Base-by-base conservation (phyloP, 2,329 filamentous ascomycete species). In the Huntiella decipiens region DNA sequence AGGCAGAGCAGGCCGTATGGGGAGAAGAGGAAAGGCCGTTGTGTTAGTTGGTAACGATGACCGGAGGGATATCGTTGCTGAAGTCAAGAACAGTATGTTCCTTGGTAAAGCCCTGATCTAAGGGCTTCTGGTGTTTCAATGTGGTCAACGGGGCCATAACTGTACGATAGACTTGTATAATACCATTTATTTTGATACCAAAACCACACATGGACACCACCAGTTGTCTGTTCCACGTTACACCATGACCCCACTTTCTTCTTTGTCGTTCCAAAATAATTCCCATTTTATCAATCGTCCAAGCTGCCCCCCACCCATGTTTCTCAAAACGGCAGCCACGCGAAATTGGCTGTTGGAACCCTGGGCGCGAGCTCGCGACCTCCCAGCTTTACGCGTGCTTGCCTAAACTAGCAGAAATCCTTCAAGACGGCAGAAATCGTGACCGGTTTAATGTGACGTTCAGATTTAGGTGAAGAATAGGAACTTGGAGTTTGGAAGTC, bases 1-100 rank as follows among this genome's bases (percentile, higher is more conserved):
- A 4, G 91, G 91, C 12, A 74, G 91, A 48, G 85, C 91, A 1
- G 91, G 91, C 0, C 74, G 91, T 32, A 96, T 96, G 85, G 86
- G 86, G 2, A 74, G 86, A 51, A 73, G 91, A 58, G 91, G 91
- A 12, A 72, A 87, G 47, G 91, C 86, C 15, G 78, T 96, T 52
- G 87, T 96, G 22, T 66, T 98, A 33, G 83, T 95, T 1, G 88
- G 87, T 51, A 88, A 82, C 60, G 74, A 86, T 51, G 91, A 96
- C 60, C 70, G 91, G 45, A 82, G 81, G 57, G 88, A 96, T 61
- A 74, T 96, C 28, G 86, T 96, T 32, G 77, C 78, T 32, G 91
- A 96, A 61, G 87, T 98, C 16, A 81, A 84, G 61, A 81, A 91
- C 57, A 91, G 78, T 53, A 87, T 87, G 82, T 86, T 77, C 57